Evolutionary conservation across 192 early-diverging fungal genomes (phyloP).

Genomic region (Coemansia furcata): DNA sequence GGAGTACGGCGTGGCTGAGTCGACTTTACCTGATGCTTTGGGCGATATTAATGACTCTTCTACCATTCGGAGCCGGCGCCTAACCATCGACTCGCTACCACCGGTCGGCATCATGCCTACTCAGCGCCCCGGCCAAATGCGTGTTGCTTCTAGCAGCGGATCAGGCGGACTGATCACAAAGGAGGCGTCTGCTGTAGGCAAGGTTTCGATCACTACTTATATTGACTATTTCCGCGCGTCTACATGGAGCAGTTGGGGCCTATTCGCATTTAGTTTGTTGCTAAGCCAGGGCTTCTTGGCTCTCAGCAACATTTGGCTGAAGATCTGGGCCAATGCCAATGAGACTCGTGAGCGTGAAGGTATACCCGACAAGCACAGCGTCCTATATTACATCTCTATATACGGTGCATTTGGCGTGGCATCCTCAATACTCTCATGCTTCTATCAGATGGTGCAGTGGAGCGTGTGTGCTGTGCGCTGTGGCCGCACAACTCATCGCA

Average conservation of each 20-base stretch:
- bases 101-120: constrained; percentile 55
- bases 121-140: constrained; percentile 17
- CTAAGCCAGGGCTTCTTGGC: constrained; percentile 56
- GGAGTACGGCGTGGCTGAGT: constrained; percentile 61
- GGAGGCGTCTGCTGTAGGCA: constrained; percentile 79
- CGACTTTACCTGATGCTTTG: constrained; percentile 1
- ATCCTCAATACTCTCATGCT: constrained; percentile 60
- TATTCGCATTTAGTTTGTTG: constrained; percentile 56
- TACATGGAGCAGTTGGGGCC: constrained; percentile 55
- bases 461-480: constrained; percentile 81
- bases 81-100: constrained; percentile 51
- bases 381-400: constrained; percentile 66
- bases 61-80: constrained; percentile 21
- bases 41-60: constrained; percentile 1
- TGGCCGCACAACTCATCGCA: constrained; percentile 65
- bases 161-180: constrained; percentile 57
- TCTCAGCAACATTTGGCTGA: constrained; percentile 64
- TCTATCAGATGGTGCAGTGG: constrained; percentile 71
- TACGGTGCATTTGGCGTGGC: constrained; percentile 82
- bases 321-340: constrained; percentile 65
- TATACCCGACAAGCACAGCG: constrained; percentile 9
- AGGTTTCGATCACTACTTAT: constrained; percentile 74
- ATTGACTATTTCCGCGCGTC: constrained; percentile 76
- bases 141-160: not conserved
- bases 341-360: constrained; percentile 34